Conservation (phyloP, 495 filamentous ascomycete genomes). For the Podospora australis region DNA sequence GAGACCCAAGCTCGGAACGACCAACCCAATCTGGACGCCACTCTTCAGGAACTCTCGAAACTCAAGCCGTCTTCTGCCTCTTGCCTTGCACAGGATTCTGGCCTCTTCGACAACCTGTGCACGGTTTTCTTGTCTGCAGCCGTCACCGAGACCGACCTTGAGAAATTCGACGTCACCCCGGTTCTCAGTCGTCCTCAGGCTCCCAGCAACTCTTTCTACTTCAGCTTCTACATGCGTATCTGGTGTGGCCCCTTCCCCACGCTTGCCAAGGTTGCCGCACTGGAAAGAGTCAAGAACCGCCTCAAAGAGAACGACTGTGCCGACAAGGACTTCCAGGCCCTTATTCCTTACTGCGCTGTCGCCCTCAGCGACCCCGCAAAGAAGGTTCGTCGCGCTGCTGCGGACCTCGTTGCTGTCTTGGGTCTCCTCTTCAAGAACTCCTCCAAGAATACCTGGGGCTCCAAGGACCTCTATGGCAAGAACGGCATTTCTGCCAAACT, state of each 20-base stretch:
- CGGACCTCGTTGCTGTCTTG: constrained; percentile 52
- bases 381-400: constrained; percentile 67
- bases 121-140: constrained; percentile 57
- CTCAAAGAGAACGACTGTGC: constrained; percentile 43
- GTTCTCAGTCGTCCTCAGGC: constrained; percentile 52
- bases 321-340: constrained; percentile 62
- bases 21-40: constrained; percentile 15
- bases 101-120: constrained; percentile 50
- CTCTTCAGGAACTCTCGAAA: constrained; percentile 28
- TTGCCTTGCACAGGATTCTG: constrained; percentile 40
- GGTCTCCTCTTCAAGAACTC: constrained; percentile 19
- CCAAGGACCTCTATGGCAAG: constrained; percentile 42
- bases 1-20: constrained; percentile 19
- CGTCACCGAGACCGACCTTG: constrained; percentile 42
- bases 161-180: constrained; percentile 51
- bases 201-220: constrained; percentile 54
- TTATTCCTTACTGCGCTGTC: constrained; percentile 69
- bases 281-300: constrained; percentile 51
- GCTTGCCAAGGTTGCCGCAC: constrained; percentile 58
- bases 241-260: constrained; percentile 67
- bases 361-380: constrained; percentile 68
- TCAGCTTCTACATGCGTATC: constrained; percentile 69
- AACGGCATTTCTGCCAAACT: constrained; percentile 53
- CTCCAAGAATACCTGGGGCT: constrained; percentile 25
- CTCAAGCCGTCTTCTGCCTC: constrained; percentile 35